These are phyloP conservation scores for Epichloe baconii DNA, from an alignment of 2,329 filamentous ascomycete species.

Conservation along the genomic window DNA sequence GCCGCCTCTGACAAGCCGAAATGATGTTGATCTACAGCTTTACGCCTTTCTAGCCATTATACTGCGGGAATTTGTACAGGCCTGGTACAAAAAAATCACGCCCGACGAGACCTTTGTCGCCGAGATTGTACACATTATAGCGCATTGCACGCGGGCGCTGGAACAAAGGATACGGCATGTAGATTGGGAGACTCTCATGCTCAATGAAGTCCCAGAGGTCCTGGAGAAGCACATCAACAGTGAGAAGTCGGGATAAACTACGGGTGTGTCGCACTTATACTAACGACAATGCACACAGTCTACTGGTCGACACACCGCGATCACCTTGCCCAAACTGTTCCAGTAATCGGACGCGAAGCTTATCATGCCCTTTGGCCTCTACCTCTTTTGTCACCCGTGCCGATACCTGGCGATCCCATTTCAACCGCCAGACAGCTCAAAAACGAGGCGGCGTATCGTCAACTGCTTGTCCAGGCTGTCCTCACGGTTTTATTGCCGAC, in stretches of 20 bases:
- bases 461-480: slow-evolving; percentile 72
- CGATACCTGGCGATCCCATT: slow-evolving; percentile 37
- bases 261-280: neutral
- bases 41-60: slow-evolving; percentile 88
- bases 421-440: slow-evolving; percentile 49
- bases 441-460: slow-evolving; percentile 75
- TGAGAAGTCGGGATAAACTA: slow-evolving; percentile 23
- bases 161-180: slow-evolving; percentile 75
- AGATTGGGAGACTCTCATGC: slow-evolving; percentile 67
- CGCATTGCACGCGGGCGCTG: slow-evolving; percentile 76
- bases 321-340: slow-evolving; percentile 43
- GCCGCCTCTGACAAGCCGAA: slow-evolving; percentile 84
- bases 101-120: slow-evolving; percentile 78
- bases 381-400: slow-evolving; percentile 67
- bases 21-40: slow-evolving; percentile 83
- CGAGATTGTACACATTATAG: slow-evolving; percentile 81
- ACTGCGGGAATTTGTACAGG: slow-evolving; percentile 77
- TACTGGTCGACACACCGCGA: slow-evolving; percentile 56
- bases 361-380: slow-evolving; percentile 80
- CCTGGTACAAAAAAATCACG: slow-evolving; percentile 89
- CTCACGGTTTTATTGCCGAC: slow-evolving; percentile 78
- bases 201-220: slow-evolving; percentile 80
- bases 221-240: slow-evolving; percentile 69
- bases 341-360: slow-evolving; percentile 49
- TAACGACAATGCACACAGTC: slow-evolving; percentile 33